These are phyloP conservation scores for Osmozyma mogii DNA, from an alignment of 805 yeast genomes.

Conservation along the genomic window DNA sequence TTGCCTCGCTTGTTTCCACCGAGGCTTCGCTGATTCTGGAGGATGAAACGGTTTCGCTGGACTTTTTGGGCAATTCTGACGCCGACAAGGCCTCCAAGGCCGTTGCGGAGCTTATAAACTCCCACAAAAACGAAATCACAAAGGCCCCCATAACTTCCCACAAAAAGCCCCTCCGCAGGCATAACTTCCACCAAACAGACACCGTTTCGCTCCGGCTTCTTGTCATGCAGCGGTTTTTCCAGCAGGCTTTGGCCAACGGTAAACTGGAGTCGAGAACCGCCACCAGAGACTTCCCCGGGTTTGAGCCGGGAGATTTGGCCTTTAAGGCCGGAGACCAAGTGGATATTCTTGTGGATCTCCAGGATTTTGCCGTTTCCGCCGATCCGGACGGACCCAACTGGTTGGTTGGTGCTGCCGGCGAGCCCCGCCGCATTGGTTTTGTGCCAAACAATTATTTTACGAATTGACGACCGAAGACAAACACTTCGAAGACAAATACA, in stretches of 20 bases:
- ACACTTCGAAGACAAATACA: too few relatives aligned
- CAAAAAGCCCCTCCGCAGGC: slow-evolving; percentile 1
- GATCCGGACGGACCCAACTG: slow-evolving; percentile 18
- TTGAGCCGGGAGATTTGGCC: slow-evolving; percentile 30
- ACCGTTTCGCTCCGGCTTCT: slow-evolving; percentile 20
- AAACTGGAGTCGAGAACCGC: slow-evolving; percentile 7
- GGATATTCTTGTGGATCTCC: slow-evolving; percentile 26
- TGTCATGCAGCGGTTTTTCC: slow-evolving; percentile 18
- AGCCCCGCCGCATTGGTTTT: slow-evolving; percentile 24
- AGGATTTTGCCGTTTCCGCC: slow-evolving; percentile 15
- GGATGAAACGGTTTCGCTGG: slow-evolving; percentile 5
- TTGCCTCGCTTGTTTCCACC: not conserved
- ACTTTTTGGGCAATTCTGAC: slow-evolving; percentile 6
- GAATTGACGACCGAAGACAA: too few relatives aligned
- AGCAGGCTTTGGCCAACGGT: slow-evolving; percentile 6
- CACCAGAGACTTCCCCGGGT: slow-evolving; percentile 21
- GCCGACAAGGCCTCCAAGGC: slow-evolving; percentile 8
- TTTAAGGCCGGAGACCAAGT: slow-evolving; percentile 26
- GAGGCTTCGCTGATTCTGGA: not conserved
- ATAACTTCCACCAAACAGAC: slow-evolving; percentile 11
- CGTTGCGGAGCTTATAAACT: slow-evolving; percentile 15
- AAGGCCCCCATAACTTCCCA: slow-evolving; percentile 19
- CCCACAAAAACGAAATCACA: slow-evolving; percentile 25
- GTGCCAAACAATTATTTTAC: slow-evolving; percentile 22
- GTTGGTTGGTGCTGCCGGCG: slow-evolving; percentile 23